A percentile compares a stretch with the other conserved stretches of the same genome.
Conservation (phyloP, 2,329 filamentous ascomycete species). For the Cordyceps javanica region DNA sequence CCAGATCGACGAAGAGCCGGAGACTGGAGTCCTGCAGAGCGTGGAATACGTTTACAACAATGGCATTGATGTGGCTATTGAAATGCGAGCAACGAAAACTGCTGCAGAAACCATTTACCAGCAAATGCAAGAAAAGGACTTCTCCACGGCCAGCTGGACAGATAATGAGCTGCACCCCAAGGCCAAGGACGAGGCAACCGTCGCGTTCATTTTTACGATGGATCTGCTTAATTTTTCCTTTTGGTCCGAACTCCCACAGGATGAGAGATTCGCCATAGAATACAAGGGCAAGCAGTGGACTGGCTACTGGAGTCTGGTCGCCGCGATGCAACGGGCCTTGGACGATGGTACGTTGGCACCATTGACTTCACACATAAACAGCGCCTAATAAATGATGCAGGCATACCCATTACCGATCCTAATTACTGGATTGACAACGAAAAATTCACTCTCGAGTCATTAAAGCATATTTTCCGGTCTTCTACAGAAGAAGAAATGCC, state of each 20-base stretch:
- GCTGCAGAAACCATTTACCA: constrained; percentile 74
- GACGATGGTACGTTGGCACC: constrained; percentile 59
- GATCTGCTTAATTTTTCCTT: constrained; percentile 96
- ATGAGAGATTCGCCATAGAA: constrained; percentile 73
- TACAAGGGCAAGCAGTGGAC: constrained; percentile 82
- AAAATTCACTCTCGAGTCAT: constrained; percentile 66
- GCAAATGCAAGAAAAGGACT: constrained; percentile 77
- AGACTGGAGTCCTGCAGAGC: constrained; percentile 75
- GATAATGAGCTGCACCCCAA: constrained; percentile 87
- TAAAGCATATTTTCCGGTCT: constrained; percentile 78
- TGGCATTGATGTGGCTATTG: constrained; percentile 84
- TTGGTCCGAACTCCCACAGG: constrained; percentile 69
- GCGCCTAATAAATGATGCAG: constrained; percentile 35
- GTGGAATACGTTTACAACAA: constrained; percentile 89
- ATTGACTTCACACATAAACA: neutral
- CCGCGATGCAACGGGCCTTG: constrained; percentile 75
- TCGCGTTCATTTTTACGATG: constrained; percentile 96
- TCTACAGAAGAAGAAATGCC: constrained; percentile 83
- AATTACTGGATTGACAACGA: constrained; percentile 77
- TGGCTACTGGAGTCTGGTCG: constrained; percentile 92
- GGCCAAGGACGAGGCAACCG: constrained; percentile 67
- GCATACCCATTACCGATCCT: constrained; percentile 81
- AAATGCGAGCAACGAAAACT: constrained; percentile 73
- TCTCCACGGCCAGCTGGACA: constrained; percentile 81
- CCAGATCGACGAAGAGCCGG: constrained; percentile 51